Conservation (phyloP, 257 asterid genomes). For the Osmanthus fragrans region DNA sequence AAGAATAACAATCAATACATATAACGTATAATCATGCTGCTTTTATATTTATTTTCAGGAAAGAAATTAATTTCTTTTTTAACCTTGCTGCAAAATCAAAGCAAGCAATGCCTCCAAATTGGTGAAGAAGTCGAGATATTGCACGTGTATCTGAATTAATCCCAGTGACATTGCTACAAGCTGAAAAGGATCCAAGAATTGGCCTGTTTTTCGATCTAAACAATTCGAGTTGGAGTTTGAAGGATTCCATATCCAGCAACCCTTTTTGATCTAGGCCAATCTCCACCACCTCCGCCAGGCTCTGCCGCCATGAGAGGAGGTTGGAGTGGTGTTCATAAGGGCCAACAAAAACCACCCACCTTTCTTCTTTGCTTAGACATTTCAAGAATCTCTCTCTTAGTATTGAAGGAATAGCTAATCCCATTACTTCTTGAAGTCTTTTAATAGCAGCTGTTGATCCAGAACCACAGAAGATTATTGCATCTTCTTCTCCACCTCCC, state of each 20-base stretch:
- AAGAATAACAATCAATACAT: neutral
- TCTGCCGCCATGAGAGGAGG: conserved; percentile 72
- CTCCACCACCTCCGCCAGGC: conserved; percentile 77
- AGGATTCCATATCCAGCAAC: conserved; percentile 44
- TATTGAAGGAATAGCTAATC: conserved; percentile 49
- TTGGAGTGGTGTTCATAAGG: conserved; percentile 85
- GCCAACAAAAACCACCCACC: conserved; percentile 70
- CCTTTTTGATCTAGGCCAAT: conserved; percentile 58
- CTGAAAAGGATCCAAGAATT: conserved; percentile 71
- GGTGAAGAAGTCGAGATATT: conserved; percentile 57
- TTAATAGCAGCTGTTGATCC: conserved; percentile 73
- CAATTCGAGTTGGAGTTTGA: conserved; percentile 37
- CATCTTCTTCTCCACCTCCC: conserved; percentile 56
- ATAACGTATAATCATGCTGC: no score
- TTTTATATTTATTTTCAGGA: no score
- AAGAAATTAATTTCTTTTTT: neutral
- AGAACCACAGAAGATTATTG: conserved; percentile 60
- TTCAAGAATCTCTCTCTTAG: conserved; percentile 44
- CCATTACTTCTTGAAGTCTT: conserved; percentile 75
- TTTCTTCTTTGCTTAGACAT: conserved; percentile 37
- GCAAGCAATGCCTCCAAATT: conserved; percentile 61
- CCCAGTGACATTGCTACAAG: conserved; percentile 83
- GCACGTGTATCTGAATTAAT: conserved; percentile 44
- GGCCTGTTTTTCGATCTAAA: conserved; percentile 41
- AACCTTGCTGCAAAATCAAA: conserved; percentile 77